These are phyloP conservation scores for Trichoderma sp. DNA, from an alignment of 2,329 filamentous ascomycete species.

Conservation along the genomic window DNA sequence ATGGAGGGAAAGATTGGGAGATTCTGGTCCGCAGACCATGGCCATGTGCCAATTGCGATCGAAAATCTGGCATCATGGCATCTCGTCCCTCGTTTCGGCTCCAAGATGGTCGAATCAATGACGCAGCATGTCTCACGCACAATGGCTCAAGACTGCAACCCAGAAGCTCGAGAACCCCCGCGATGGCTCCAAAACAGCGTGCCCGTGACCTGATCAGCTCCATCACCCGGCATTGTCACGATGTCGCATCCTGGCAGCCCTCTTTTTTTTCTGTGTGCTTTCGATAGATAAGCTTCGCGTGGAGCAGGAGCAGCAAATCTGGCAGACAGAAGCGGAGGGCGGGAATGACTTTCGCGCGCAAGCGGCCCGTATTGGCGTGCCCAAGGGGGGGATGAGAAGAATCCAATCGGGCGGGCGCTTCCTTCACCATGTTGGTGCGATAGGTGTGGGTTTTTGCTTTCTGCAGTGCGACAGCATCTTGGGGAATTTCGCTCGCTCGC, in stretches of 20 bases:
- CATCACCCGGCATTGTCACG: conserved; percentile 20
- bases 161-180: not conserved
- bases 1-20: not conserved
- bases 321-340: conserved; percentile 8
- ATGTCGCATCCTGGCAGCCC: conserved; percentile 19
- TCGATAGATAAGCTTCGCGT: conserved; percentile 19
- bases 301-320: conserved; percentile 16
- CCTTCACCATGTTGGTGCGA: not conserved
- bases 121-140: conserved; percentile 8
- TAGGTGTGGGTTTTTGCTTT: not conserved
- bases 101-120: conserved; percentile 6
- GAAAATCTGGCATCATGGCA: conserved; percentile 5
- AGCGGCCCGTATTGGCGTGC: conserved; percentile 13
- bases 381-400: not conserved
- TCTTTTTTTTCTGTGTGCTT: not conserved
- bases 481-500: not conserved
- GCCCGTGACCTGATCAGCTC: conserved; percentile 10
- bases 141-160: not conserved
- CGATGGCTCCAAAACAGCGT: not conserved
- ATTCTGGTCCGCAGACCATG: not conserved
- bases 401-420: not conserved
- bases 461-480: conserved; percentile 7
- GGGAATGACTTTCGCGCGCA: conserved; percentile 4
- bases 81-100: not conserved
- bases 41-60: not conserved